Conservation (phyloP, 2,329 filamentous ascomycete species). For the Diaporthe nobilis region DNA sequence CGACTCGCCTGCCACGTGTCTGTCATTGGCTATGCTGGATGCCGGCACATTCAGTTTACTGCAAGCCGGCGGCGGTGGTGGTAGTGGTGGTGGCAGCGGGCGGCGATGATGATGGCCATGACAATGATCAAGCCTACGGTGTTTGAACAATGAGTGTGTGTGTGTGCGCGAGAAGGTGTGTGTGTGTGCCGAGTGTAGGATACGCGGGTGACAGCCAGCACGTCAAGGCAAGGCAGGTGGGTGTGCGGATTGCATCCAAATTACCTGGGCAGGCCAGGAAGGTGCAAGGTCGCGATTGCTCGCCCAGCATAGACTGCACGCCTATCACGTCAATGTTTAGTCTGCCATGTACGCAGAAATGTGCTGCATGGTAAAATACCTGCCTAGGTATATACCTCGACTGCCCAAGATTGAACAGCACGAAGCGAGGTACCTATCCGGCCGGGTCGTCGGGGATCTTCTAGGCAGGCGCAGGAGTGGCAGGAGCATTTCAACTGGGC, state of each 20-base stretch:
- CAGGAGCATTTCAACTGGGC: constrained; percentile 7
- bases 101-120: not conserved
- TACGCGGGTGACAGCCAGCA: constrained; percentile 23
- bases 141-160: not conserved
- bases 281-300: constrained; percentile 3
- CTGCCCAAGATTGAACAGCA: not conserved
- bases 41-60: constrained; percentile 27
- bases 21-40: constrained; percentile 28
- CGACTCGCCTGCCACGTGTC: constrained; percentile 28
- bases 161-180: not conserved
- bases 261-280: not conserved
- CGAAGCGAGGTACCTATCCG: not conserved
- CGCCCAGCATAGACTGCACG: constrained; percentile 7
- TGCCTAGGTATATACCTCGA: not conserved
- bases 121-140: not conserved
- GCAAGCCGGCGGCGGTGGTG: constrained; percentile 4
- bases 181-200: not conserved
- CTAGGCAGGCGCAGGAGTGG: constrained; percentile 12
- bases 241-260: not conserved
- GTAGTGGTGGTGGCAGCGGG: not conserved
- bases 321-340: not conserved
- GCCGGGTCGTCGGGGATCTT: constrained; percentile 1
- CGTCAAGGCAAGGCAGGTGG: not conserved
- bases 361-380: not conserved
- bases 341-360: not conserved